Evolutionary conservation across 2,329 filamentous ascomycete genomes (phyloP), one percentile per base, ranked within the genome.

Genomic region (Pseudogymnoascus verrucosus): DNA sequence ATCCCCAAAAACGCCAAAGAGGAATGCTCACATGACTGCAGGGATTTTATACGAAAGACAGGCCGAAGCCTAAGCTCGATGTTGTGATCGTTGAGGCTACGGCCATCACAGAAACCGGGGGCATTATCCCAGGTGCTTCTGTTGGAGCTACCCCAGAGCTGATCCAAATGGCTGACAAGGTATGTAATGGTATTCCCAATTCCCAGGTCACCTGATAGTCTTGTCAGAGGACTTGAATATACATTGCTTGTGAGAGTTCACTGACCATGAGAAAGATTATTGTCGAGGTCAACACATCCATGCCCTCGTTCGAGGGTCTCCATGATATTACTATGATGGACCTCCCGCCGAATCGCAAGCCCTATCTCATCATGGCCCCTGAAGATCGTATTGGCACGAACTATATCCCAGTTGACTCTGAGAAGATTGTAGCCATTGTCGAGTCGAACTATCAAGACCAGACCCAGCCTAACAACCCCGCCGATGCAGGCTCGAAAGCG

Each of bases 291-390:
- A 96, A 96, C 80, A 96, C 92, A 0, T 80, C 91, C 1, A 84
- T 90, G 61, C 91, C 91, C 4, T 91, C 86, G 47, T 93, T 96
- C 72, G 89, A 95, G 75, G 92, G 91, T 62, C 83, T 96, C 16
- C 91, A 96, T 80, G 92, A 96, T 72, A 96, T 96, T 74, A 92
- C 89, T 66, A 89, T 93, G 83, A 91, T 89, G n/a, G 89, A 95
- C 69, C 79, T 93, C 10, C 91, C 91, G 16, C 91, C 91, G 1
- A 78, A 82, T 68, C 83, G 91, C 69, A 96, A 95, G 79, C 91
- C 91, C 1, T 95, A 93, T 77, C 80, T 95, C 26, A 87, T 96
- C 76, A 95, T 91, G 83, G 79, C 84, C 39, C 90, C 91, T 7
- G 90, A 96, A 77, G 91, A 96, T 78, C 85, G 91, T 62, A 95